Evolutionary conservation across 1,139 yeast species (phyloP), one percentile per base, ranked within the genome.

Genomic region (Geotrichum cucujoidarum): DNA sequence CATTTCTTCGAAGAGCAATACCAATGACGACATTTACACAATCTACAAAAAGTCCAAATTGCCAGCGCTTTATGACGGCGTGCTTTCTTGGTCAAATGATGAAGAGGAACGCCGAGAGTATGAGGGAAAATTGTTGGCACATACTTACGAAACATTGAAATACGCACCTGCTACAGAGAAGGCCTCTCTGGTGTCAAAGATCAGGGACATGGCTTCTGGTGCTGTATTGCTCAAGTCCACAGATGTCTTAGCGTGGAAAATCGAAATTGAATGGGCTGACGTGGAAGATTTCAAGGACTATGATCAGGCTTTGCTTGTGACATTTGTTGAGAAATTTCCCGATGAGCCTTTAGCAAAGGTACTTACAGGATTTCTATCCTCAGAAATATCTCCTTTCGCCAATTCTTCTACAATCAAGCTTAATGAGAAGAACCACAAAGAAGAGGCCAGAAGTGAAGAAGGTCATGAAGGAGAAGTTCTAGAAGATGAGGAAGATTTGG

Each of bases 241-340:
- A 0, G 79, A 81, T 22, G 68, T 76, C 25, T 69, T 77, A 35
- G 88, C 92, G 1, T 92, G 96, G 95, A 73, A 76, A 43, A 62
- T 83, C 13, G 80, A 79, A 57, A 78, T 89, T 56, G 95, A 92
- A 58, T 84, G 92, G 83, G 57, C 68, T 31, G 96, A 92, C 62
- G 75, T 74, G 7, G 63, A 62, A 2, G 67, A 72, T 8, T 63
- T 88, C 13, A 61, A 66, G 22, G 74, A 76, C 2, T 62, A 86
- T 45, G 81, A 81, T 43, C 61, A 73, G 25, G 71, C 68, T 2
- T 60, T 71, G 7, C 57, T 88, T 1, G 57, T 70, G 4, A 71
- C 69, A 33, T 87, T 77, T 60, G 67, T 85, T 37, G 69, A 71
- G 34, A 63, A 70, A 25, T 88, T 86, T 64, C 82, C 81, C 3